Conservation (phyloP, 1,139 yeast genomes). For the Debaryomycetaceae sp. region DNA sequence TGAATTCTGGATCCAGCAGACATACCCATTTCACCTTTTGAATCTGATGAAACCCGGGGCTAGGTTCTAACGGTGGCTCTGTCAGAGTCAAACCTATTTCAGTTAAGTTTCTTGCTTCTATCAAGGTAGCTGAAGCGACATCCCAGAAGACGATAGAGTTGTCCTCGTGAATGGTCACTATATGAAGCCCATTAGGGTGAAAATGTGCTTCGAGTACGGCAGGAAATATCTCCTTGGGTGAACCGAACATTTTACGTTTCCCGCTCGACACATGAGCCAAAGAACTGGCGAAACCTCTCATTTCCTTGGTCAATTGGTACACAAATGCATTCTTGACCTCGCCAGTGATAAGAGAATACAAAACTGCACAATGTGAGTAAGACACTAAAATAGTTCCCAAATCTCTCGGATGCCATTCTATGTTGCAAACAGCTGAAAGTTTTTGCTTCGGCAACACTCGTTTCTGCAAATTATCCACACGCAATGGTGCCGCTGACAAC, state of each 20-base stretch:
- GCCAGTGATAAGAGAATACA: conserved; percentile 63
- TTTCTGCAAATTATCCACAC: conserved; percentile 72
- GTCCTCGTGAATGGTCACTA: conserved; percentile 74
- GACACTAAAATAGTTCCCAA: conserved; percentile 73
- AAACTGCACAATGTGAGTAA: conserved; percentile 66
- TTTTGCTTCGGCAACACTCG: conserved; percentile 45
- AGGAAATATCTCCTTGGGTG: conserved; percentile 44
- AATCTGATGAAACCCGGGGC: conserved; percentile 28
- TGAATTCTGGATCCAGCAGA: conserved; percentile 74
- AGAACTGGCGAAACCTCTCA: conserved; percentile 33
- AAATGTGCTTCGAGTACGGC: conserved; percentile 62
- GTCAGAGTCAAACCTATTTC: conserved; percentile 65
- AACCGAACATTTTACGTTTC: conserved; percentile 40
- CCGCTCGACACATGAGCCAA: conserved; percentile 36
- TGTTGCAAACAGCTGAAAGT: conserved; percentile 57
- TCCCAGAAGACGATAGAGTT: conserved; percentile 93
- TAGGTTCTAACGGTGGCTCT: conserved; percentile 21
- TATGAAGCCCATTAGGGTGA: conserved; percentile 91
- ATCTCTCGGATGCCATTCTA: conserved; percentile 88
- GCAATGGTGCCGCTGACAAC: conserved; percentile 59
- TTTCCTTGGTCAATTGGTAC: conserved; percentile 45
- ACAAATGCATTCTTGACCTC: conserved; percentile 53
- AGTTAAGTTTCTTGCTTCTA: conserved; percentile 70
- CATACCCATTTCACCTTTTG: conserved; percentile 66
- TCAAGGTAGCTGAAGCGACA: conserved; percentile 64